Percentiles rank a stretch among this genome's conserved stretches.
Conservation (phyloP, 1,139 yeast genomes). For the Hyphopichia fennica region DNA sequence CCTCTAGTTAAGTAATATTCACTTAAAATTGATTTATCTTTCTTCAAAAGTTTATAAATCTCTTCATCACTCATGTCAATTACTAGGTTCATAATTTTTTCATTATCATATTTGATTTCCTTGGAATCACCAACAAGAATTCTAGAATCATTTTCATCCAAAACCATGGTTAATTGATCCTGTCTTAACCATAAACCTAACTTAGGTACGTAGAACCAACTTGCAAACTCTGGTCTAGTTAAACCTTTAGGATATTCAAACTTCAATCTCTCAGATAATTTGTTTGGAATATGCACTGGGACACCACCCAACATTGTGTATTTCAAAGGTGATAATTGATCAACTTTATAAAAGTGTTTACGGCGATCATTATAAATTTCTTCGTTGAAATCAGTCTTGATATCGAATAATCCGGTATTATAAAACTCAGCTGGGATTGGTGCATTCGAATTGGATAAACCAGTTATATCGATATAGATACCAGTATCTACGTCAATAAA, state of each 20-base stretch:
- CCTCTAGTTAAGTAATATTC: slow-evolving; percentile 17
- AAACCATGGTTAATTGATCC: slow-evolving; percentile 15
- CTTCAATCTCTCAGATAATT: slow-evolving; percentile 20
- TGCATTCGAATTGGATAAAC: slow-evolving; percentile 11
- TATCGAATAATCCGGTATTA: slow-evolving; percentile 8
- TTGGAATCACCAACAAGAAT: slow-evolving; percentile 9
- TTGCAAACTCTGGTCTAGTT: slow-evolving; percentile 16
- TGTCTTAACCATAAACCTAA: slow-evolving; percentile 29
- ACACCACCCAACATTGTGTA: slow-evolving; percentile 27
- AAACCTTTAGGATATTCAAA: slow-evolving; percentile 28
- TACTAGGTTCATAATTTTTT: slow-evolving; percentile 7
- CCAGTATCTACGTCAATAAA: slow-evolving; percentile 36
- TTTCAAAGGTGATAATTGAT: slow-evolving; percentile 22
- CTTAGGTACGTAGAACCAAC: slow-evolving; percentile 30
- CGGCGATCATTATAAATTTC: slow-evolving; percentile 23
- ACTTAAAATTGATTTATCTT: slow-evolving; percentile 14
- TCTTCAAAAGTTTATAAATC: slow-evolving; percentile 12
- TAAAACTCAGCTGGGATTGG: slow-evolving; percentile 11
- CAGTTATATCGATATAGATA: slow-evolving; percentile 34
- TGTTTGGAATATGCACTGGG: slow-evolving; percentile 26
- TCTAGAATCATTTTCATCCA: slow-evolving; percentile 21
- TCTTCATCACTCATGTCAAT: slow-evolving; percentile 18
- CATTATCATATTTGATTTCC: slow-evolving; percentile 8
- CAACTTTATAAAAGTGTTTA: slow-evolving; percentile 20
- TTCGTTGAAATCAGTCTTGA: slow-evolving; percentile 4